Percentiles rank a stretch among this genome's conserved stretches.
Evolutionary conservation across 805 yeast genomes (phyloP).

Genomic region (Starmerella tilneyi): DNA sequence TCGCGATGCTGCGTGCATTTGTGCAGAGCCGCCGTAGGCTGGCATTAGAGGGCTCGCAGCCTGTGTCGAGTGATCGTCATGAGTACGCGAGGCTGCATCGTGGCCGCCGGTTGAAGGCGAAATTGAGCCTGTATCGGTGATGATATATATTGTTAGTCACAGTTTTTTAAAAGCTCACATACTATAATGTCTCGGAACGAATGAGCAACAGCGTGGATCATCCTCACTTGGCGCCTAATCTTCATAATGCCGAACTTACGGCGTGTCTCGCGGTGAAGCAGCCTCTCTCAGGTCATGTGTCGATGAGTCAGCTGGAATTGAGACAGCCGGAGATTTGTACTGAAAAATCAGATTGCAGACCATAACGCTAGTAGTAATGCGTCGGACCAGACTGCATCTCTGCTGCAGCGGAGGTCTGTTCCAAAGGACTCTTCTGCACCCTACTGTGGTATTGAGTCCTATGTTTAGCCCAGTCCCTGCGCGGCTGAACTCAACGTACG

Average conservation of each 20-base stretch:
- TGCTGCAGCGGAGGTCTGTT: neutral
- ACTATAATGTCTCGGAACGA: too few species aligned
- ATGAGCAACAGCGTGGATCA: too few species aligned
- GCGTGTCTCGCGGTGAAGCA: too few species aligned
- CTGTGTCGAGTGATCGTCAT: conserved; percentile 23
- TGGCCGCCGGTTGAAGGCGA: conserved; percentile 26
- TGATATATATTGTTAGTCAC: neutral
- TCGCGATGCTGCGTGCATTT: conserved; percentile 63
- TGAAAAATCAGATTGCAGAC: conserved; percentile 4
- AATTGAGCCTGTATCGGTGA: conserved; percentile 23
- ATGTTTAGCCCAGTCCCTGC: too few species aligned
- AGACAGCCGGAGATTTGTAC: neutral
- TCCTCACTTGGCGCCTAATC: too few species aligned
- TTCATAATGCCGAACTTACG: too few species aligned
- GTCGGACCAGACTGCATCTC: conserved; percentile 4
- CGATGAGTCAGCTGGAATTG: too few species aligned
- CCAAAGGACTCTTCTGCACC: neutral
- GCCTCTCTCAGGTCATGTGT: too few species aligned
- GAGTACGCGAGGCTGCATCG: conserved; percentile 27
- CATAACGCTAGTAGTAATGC: conserved; percentile 2
- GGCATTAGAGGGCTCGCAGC: conserved; percentile 13
- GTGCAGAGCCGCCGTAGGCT: conserved; percentile 43
- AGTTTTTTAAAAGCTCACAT: neutral
- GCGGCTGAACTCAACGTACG: conserved; percentile 14
- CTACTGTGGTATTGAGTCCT: neutral